Evolutionary conservation across 2,329 filamentous ascomycete species (phyloP).

Genomic region (Calonectria leucothoes): DNA sequence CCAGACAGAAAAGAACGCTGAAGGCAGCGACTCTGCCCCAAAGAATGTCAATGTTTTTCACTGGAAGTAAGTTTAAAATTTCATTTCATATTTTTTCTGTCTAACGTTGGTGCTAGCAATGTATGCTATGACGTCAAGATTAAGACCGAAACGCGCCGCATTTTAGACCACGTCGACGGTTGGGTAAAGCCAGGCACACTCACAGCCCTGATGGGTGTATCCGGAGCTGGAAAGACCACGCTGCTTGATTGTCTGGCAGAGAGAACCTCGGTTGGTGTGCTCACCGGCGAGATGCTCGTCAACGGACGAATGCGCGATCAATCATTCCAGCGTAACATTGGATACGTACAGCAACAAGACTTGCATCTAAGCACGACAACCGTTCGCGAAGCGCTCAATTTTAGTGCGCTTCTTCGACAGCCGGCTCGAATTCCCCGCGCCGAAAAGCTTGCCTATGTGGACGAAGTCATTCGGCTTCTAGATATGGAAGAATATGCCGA

Average conservation of each 20-base stretch:
- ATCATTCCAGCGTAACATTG: slow-evolving; percentile 91
- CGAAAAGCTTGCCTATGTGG: slow-evolving; percentile 91
- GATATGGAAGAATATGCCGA: slow-evolving; percentile 93
- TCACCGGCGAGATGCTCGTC: slow-evolving; percentile 83
- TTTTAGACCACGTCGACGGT: slow-evolving; percentile 88
- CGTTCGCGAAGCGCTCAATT: slow-evolving; percentile 87
- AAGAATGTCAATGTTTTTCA: background rate
- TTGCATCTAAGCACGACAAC: slow-evolving; percentile 86
- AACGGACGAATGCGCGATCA: slow-evolving; percentile 75
- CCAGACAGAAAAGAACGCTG: background rate
- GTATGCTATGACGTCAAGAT: slow-evolving; percentile 84
- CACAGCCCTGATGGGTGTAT: slow-evolving; percentile 91
- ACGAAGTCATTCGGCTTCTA: slow-evolving; percentile 89
- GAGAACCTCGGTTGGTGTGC: slow-evolving; percentile 88
- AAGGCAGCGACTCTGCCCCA: background rate
- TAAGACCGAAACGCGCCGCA: slow-evolving; percentile 78
- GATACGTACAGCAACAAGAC: slow-evolving; percentile 94
- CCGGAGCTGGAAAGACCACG: slow-evolving; percentile 93
- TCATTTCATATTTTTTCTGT: no score
- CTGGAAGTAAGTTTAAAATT: background rate
- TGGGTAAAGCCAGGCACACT: slow-evolving; percentile 94
- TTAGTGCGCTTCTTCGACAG: slow-evolving; percentile 87
- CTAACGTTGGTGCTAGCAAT: slow-evolving; percentile 56
- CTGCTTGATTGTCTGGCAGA: slow-evolving; percentile 88
- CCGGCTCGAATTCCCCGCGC: slow-evolving; percentile 75